Evolutionary conservation across 2,329 filamentous ascomycete genomes (phyloP).

Genomic region (Talaromyces sp.): DNA sequence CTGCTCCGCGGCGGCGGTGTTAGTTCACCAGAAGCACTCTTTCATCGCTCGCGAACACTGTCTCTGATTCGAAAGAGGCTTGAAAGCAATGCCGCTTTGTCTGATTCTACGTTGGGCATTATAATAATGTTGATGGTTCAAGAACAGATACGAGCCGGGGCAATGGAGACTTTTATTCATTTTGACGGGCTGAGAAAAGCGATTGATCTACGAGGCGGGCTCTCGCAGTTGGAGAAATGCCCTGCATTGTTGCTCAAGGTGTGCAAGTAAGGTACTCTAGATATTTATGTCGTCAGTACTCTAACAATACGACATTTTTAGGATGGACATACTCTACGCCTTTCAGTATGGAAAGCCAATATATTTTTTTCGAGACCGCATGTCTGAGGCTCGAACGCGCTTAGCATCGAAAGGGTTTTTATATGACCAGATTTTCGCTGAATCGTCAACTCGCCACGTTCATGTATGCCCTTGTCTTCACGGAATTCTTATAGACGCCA

Average conservation of each 20-base stretch:
- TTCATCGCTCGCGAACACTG: conserved; percentile 5
- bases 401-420: conserved; percentile 2
- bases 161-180: conserved; percentile 2
- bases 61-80: conserved; percentile 1
- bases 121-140: conserved; percentile 8
- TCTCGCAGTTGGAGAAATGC: conserved; percentile 1
- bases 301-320: background rate
- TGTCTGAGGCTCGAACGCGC: background rate
- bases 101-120: conserved; percentile 5
- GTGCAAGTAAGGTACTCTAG: conserved; percentile 4
- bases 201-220: conserved; percentile 5
- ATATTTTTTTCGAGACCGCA: conserved; percentile 4
- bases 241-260: conserved; percentile 2
- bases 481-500: conserved; percentile 3
- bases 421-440: background rate
- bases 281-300: background rate
- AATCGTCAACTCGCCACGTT: background rate
- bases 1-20: background rate
- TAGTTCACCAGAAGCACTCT: conserved; percentile 4
- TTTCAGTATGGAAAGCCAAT: conserved; percentile 5
- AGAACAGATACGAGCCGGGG: conserved; percentile 4
- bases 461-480: background rate
- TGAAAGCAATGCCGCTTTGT: conserved; percentile 2
- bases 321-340: conserved; percentile 8
- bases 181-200: conserved; percentile 1